phyloP scores from a whole-genome alignment of 352 stramenopile species.

The Halophytophthora polymorphica region DNA sequence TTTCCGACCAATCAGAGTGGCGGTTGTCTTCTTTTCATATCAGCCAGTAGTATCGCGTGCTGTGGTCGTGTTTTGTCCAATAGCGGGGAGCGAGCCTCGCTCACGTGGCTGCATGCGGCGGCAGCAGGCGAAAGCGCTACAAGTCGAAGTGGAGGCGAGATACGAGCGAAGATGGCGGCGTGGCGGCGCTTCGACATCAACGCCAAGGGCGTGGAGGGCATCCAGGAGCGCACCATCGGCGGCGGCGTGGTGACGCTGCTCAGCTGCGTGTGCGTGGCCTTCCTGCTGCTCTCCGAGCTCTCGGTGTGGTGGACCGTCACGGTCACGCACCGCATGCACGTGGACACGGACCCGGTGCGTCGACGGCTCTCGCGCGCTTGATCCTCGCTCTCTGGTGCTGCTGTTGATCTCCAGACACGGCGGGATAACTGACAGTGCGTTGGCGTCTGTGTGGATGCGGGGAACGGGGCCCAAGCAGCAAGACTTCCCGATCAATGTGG shows the following conservation, averaged over 20 bases:
- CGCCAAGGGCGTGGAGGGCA: conserved; percentile 86
- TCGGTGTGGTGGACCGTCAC: conserved; percentile 84
- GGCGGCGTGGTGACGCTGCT: conserved; percentile 80
- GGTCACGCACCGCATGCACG: conserved; percentile 85
- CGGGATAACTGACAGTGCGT: conserved; percentile 6
- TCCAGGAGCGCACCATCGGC: conserved; percentile 85
- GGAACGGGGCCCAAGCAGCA: conserved; percentile 47
- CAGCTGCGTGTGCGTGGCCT: conserved; percentile 66
- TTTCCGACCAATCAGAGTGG: conserved; percentile 6
- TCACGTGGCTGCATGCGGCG: too few relatives aligned
- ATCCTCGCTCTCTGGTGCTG: background rate
- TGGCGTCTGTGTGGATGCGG: background rate
- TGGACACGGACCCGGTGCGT: conserved; percentile 77
- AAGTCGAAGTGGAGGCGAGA: too few relatives aligned
- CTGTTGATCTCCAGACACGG: background rate
- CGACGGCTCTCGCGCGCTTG: too few relatives aligned
- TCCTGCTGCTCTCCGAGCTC: conserved; percentile 82
- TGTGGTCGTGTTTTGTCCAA: conserved; percentile 9
- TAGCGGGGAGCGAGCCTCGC: background rate
- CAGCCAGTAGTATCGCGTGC: background rate
- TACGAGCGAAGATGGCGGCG: conserved; percentile 38
- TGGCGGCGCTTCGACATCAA: conserved; percentile 87
- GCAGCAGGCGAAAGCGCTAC: too few relatives aligned
- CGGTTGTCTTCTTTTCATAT: background rate
- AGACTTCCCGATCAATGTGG: conserved; percentile 71